Conservation (phyloP, 768 basidiomycete genomes). For the Serendipita sp. region DNA sequence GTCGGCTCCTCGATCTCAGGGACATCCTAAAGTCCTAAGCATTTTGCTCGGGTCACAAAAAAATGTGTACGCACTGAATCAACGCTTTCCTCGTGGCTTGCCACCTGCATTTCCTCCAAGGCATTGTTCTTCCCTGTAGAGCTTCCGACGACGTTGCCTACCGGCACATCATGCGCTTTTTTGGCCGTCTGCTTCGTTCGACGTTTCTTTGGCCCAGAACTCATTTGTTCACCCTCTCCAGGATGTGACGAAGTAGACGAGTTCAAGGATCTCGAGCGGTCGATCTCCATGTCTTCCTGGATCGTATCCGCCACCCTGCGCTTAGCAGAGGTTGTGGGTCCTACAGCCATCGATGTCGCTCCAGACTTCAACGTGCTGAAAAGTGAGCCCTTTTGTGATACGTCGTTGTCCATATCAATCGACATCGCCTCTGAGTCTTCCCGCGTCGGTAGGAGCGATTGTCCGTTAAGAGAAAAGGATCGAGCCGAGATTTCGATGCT, state of each 20-base stretch:
- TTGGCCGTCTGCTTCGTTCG: not conserved
- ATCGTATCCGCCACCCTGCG: not conserved
- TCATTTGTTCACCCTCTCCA: not conserved
- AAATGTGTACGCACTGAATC: too few species aligned
- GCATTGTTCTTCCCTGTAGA: too few species aligned
- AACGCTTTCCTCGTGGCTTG: too few species aligned
- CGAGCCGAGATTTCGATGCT: not conserved
- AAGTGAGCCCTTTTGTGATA: not conserved
- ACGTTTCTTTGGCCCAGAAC: not conserved
- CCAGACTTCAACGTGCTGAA: not conserved
- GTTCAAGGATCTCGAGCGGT: not conserved
- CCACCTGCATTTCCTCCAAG: too few species aligned
- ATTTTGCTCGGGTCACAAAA: too few species aligned
- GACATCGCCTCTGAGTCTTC: not conserved
- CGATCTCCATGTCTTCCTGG: not conserved
- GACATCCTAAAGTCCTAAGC: not conserved
- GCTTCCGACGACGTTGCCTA: not conserved
- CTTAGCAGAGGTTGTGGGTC: not conserved
- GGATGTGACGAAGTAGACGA: not conserved
- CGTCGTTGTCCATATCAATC: not conserved
- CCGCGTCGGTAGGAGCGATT: not conserved
- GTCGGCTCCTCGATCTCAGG: not conserved
- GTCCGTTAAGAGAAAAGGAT: not conserved
- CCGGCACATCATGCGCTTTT: not conserved
- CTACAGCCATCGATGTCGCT: not conserved